Evolutionary conservation across 1,284 basidiomycete species (phyloP).

Genomic region (Puccinia hordei): DNA sequence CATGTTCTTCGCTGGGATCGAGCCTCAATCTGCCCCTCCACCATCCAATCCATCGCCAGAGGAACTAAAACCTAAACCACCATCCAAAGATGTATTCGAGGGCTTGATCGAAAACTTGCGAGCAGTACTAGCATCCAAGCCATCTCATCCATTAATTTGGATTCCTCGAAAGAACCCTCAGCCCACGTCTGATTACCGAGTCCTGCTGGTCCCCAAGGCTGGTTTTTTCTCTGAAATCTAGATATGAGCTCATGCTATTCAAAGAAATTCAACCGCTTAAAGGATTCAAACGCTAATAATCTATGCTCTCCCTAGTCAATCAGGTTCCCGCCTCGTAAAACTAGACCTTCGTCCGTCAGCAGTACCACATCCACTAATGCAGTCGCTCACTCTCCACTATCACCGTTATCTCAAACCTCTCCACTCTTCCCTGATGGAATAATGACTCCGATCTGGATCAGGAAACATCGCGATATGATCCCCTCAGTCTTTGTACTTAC

Average conservation of each 20-base stretch:
- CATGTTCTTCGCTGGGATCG: slow-evolving; percentile 87
- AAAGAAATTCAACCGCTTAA: no score
- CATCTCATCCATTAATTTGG: slow-evolving; percentile 62
- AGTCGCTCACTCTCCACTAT: slow-evolving; percentile 61
- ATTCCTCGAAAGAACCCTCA: slow-evolving; percentile 53
- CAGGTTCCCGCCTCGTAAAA: slow-evolving; percentile 83
- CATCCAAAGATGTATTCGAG: slow-evolving; percentile 60
- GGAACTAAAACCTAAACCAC: slow-evolving; percentile 55
- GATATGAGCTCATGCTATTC: no score
- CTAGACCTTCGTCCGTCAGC: slow-evolving; percentile 62
- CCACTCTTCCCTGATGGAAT: slow-evolving; percentile 91
- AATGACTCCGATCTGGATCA: slow-evolving; percentile 93
- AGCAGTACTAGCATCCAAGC: slow-evolving; percentile 66
- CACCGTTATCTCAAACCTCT: slow-evolving; percentile 61
- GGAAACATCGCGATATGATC: slow-evolving; percentile 86
- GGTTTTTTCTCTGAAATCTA: slow-evolving; percentile 55
- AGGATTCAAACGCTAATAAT: slow-evolving; percentile 14
- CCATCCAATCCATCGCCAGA: slow-evolving; percentile 53
- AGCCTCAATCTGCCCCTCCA: slow-evolving; percentile 53
- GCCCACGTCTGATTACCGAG: slow-evolving; percentile 71
- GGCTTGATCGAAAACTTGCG: slow-evolving; percentile 66
- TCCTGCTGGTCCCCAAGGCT: slow-evolving; percentile 77
- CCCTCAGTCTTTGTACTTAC: slow-evolving; percentile 92
- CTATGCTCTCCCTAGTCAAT: slow-evolving; percentile 62
- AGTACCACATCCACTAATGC: slow-evolving; percentile 61